Conservation (phyloP, 169 alveolate genomes). For the Pseudocohnilembus persalinus region DNA sequence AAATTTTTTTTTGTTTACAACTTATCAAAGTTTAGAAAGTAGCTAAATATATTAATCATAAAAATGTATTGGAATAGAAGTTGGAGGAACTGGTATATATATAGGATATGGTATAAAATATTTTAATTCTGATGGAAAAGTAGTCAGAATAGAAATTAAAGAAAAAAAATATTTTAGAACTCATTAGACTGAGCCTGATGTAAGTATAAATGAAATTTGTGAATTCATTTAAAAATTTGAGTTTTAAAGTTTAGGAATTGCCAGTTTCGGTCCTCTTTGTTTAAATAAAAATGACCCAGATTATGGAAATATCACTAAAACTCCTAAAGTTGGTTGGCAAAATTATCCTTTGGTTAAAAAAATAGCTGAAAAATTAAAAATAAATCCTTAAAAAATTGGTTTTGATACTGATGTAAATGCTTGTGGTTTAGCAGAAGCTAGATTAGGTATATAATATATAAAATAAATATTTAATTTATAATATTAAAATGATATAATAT, state of each 20-base stretch:
- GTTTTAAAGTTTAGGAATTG: slow-evolving; percentile 59
- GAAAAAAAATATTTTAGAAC: not conserved
- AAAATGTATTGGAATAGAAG: not conserved
- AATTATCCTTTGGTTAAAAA: slow-evolving; percentile 39
- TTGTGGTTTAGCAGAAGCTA: slow-evolving; percentile 65
- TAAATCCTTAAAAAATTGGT: slow-evolving; percentile 29
- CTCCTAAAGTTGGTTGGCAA: slow-evolving; percentile 78
- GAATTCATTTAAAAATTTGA: slow-evolving; percentile 25
- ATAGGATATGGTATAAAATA: slow-evolving; percentile 1
- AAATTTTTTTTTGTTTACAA: too few species aligned
- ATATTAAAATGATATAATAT: not conserved
- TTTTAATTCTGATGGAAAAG: not conserved
- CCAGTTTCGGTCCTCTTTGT: slow-evolving; percentile 76
- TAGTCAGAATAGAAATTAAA: not conserved
- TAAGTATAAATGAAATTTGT: slow-evolving; percentile 23
- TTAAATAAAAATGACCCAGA: slow-evolving; percentile 44
- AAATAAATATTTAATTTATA: not conserved
- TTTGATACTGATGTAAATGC: slow-evolving; percentile 82
- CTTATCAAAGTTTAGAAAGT: not conserved
- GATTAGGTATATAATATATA: slow-evolving; percentile 27
- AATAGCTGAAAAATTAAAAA: slow-evolving; percentile 24
- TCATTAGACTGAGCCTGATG: slow-evolving; percentile 50
- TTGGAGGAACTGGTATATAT: slow-evolving; percentile 17
- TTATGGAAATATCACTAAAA: slow-evolving; percentile 68
- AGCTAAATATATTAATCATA: not conserved